phyloP scores from a whole-genome alignment of 176 grass and related monocot species.

The Triticum monococcum region DNA sequence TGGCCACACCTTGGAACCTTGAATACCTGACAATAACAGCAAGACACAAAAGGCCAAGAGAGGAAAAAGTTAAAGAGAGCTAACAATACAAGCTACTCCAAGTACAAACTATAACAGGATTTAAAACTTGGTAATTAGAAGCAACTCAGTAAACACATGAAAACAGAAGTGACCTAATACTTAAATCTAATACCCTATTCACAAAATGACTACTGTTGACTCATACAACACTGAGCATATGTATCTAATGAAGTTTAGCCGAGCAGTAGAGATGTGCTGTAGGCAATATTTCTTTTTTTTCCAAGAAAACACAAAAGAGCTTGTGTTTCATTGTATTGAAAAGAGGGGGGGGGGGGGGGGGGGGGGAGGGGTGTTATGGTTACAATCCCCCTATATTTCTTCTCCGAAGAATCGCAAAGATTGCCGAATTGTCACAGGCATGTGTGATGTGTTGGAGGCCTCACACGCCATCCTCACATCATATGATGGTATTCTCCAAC shows the following conservation, averaged over 20 bases:
- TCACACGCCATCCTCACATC: neutral
- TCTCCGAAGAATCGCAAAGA: neutral
- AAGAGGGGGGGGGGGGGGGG: too few relatives aligned
- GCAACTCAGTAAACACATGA: neutral
- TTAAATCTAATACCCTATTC: neutral
- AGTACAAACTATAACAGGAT: neutral
- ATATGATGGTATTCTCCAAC: neutral
- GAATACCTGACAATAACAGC: slow-evolving; percentile 64
- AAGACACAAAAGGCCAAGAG: neutral
- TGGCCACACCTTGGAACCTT: slow-evolving; percentile 96
- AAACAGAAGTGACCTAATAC: neutral
- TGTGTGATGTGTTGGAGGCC: neutral
- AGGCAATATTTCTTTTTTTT: neutral
- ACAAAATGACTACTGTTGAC: slow-evolving; percentile 4
- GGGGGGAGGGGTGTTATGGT: too few relatives aligned
- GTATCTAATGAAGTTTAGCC: slow-evolving; percentile 5
- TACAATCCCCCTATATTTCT: too few relatives aligned
- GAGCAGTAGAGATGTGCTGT: neutral
- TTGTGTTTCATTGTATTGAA: too few relatives aligned
- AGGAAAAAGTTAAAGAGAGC: neutral
- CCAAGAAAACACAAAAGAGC: too few relatives aligned
- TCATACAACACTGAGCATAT: neutral
- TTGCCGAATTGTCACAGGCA: neutral
- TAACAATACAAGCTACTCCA: neutral
- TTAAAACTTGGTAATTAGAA: slow-evolving; percentile 7